These are phyloP conservation scores for Camptophora hylomeconis DNA, from an alignment of 2,329 filamentous ascomycete species.

Conservation along the genomic window DNA sequence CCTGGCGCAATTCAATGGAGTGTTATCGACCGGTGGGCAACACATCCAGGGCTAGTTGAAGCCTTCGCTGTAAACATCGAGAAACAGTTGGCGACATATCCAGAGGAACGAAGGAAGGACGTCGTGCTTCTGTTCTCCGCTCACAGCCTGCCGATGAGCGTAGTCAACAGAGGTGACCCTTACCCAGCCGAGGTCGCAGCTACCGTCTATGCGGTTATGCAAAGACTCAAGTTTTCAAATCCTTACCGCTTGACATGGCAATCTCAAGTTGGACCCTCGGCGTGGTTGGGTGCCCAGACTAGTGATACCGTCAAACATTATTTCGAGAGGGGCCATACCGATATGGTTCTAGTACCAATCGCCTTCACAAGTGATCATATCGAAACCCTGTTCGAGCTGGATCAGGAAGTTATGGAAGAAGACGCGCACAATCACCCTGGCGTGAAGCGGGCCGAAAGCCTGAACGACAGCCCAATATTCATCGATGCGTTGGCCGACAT, in stretches of 20 bases:
- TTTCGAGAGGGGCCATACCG: constrained; percentile 79
- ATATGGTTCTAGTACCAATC: constrained; percentile 83
- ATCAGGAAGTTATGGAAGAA: constrained; percentile 88
- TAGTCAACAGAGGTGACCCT: constrained; percentile 89
- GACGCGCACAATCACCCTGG: constrained; percentile 52
- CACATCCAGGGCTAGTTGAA: constrained; percentile 78
- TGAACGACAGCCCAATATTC: constrained; percentile 85
- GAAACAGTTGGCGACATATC: constrained; percentile 69
- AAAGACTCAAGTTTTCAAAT: constrained; percentile 73
- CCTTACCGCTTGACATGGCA: constrained; percentile 95
- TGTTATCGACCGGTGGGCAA: constrained; percentile 94
- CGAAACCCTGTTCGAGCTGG: constrained; percentile 88
- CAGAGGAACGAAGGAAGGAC: constrained; percentile 61
- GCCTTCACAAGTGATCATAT: constrained; percentile 99
- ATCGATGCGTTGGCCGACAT: constrained; percentile 82
- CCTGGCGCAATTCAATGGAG: constrained; percentile 80
- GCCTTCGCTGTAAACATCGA: constrained; percentile 90
- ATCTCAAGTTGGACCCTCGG: constrained; percentile 87
- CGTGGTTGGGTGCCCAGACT: constrained; percentile 93
- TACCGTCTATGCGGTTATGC: constrained; percentile 94
- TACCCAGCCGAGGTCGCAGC: constrained; percentile 93
- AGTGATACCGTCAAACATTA: constrained; percentile 77
- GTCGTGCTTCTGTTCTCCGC: constrained; percentile 88
- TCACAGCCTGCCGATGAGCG: constrained; percentile 91
- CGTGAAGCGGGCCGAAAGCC: constrained; percentile 78